Conservation (phyloP, 495 filamentous ascomycete genomes). For the Sphaerosporella brunnea region DNA sequence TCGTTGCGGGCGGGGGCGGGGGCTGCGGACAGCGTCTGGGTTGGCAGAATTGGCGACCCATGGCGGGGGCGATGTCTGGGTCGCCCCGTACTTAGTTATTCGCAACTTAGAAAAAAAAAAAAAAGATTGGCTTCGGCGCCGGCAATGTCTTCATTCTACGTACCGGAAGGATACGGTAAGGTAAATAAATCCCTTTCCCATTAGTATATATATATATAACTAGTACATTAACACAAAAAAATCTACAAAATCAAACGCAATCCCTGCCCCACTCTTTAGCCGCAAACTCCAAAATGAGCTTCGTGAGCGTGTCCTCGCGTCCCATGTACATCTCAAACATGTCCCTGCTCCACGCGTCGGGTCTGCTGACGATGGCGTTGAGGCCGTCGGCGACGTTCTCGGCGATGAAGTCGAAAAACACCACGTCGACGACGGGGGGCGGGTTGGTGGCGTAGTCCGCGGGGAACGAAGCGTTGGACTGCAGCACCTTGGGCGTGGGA, state of each 20-base stretch:
- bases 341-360: constrained; percentile 35
- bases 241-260: constrained; percentile 24
- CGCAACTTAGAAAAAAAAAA: too few species aligned
- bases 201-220: too few species aligned
- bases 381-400: constrained; percentile 58
- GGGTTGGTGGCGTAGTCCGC: constrained; percentile 29
- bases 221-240: not conserved
- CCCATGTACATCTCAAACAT: constrained; percentile 47
- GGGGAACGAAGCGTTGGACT: constrained; percentile 42
- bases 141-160: too few species aligned
- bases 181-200: too few species aligned
- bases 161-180: too few species aligned
- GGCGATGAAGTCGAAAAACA: constrained; percentile 84
- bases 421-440: constrained; percentile 57
- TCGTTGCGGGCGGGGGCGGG: too few species aligned
- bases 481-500: constrained; percentile 63
- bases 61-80: too few species aligned
- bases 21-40: too few species aligned
- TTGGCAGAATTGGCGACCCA: too few species aligned
- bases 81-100: too few species aligned
- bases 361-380: constrained; percentile 42
- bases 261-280: constrained; percentile 51
- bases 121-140: too few species aligned
- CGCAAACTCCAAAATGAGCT: constrained; percentile 61
- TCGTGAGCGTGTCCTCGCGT: constrained; percentile 48